These are phyloP conservation scores for Lasiosphaeria hispida DNA, from an alignment of 495 filamentous ascomycete species.

Conservation along the genomic window DNA sequence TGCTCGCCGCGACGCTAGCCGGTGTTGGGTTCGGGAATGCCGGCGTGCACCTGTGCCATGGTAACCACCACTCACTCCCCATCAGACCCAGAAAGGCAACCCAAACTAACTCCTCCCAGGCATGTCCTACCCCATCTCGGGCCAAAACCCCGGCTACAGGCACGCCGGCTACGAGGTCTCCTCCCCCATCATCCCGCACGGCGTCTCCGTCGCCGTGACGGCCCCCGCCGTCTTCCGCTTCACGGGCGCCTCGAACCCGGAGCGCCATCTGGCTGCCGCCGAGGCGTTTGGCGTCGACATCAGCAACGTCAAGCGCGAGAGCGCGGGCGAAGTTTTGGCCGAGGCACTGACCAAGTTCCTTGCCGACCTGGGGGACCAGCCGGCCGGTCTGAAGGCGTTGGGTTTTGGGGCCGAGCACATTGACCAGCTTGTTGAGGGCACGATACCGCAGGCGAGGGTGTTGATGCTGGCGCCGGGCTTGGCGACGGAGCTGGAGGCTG, in stretches of 20 bases:
- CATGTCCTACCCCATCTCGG: slow-evolving; percentile 93
- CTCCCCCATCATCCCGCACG: slow-evolving; percentile 85
- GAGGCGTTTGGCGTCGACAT: slow-evolving; percentile 90
- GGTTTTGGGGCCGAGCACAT: slow-evolving; percentile 76
- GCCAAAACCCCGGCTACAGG: slow-evolving; percentile 80
- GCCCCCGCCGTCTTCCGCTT: slow-evolving; percentile 93
- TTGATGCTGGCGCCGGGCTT: slow-evolving; percentile 87
- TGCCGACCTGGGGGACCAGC: slow-evolving; percentile 81
- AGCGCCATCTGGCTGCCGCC: slow-evolving; percentile 84
- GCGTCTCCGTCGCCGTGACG: slow-evolving; percentile 91
- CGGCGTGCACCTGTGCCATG: slow-evolving; percentile 95
- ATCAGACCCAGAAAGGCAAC: neutral
- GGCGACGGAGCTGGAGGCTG: slow-evolving; percentile 66
- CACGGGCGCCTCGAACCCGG: slow-evolving; percentile 85
- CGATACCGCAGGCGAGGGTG: slow-evolving; percentile 85
- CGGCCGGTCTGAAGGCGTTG: slow-evolving; percentile 75
- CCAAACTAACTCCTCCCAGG: slow-evolving; percentile 34
- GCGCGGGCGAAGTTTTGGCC: slow-evolving; percentile 79
- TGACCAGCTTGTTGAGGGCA: slow-evolving; percentile 83
- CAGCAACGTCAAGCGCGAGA: slow-evolving; percentile 77
- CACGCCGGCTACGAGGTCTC: slow-evolving; percentile 78
- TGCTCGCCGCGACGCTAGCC: slow-evolving; percentile 88
- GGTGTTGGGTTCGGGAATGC: slow-evolving; percentile 98
- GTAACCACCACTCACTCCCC: slow-evolving; percentile 28
- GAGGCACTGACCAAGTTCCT: slow-evolving; percentile 81